Evolutionary conservation across 1,284 basidiomycete species (phyloP).

Genomic region (Ustilago esculenta): DNA sequence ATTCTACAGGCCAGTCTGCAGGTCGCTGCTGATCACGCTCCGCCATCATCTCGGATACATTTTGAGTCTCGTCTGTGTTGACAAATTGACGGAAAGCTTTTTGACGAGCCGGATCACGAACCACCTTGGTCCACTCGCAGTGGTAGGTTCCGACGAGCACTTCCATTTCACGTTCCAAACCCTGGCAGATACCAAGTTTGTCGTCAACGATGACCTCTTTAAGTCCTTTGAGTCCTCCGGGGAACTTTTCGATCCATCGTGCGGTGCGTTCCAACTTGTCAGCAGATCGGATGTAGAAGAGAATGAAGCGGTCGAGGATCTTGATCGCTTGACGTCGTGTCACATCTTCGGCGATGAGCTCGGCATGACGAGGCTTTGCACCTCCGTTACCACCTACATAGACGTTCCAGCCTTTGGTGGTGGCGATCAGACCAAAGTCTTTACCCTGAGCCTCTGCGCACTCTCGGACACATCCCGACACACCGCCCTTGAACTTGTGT

Average conservation of each 20-base stretch:
- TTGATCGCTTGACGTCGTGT: conserved; percentile 69
- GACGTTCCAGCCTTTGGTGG: conserved; percentile 74
- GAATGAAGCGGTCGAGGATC: conserved; percentile 77
- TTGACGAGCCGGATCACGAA: conserved; percentile 72
- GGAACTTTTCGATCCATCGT: conserved; percentile 78
- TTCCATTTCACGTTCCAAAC: conserved; percentile 78
- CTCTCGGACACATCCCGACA: conserved; percentile 72
- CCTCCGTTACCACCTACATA: conserved; percentile 81
- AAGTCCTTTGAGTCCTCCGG: conserved; percentile 76
- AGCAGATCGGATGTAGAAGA: conserved; percentile 77
- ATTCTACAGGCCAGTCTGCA: conserved; percentile 76
- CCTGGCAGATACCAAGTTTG: conserved; percentile 78
- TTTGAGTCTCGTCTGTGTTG: conserved; percentile 73
- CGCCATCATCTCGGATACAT: conserved; percentile 72
- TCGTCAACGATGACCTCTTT: conserved; percentile 78
- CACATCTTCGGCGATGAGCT: conserved; percentile 70
- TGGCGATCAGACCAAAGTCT: conserved; percentile 82
- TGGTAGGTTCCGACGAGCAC: conserved; percentile 75
- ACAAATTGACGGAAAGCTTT: conserved; percentile 77
- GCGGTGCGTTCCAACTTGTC: conserved; percentile 74
- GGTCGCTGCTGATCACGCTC: conserved; percentile 77
- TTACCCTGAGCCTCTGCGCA: conserved; percentile 76
- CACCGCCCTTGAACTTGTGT: conserved; percentile 81
- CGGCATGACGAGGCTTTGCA: conserved; percentile 74
- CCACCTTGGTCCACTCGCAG: conserved; percentile 78